Conservation (phyloP, 2,329 filamentous ascomycete genomes). For the Fusarium anthophilum region DNA sequence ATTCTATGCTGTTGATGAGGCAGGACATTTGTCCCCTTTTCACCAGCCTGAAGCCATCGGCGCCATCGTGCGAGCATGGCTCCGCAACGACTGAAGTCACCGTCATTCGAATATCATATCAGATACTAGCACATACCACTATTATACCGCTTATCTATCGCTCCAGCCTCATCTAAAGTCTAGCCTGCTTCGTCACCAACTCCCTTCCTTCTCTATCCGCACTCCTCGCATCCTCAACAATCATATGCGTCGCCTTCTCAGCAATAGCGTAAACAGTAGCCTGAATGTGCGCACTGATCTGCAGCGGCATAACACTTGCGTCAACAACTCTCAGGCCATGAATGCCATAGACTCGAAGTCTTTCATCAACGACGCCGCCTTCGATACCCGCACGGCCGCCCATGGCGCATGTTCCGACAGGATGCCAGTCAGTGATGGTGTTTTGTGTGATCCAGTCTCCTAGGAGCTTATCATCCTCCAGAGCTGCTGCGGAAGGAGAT, state of each 20-base stretch:
- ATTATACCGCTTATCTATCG: not conserved
- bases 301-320: conserved; percentile 45
- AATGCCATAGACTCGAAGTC: conserved; percentile 46
- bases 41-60: conserved; percentile 23
- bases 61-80: conserved; percentile 6
- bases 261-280: conserved; percentile 51
- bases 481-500: conserved; percentile 33
- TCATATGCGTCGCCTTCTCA: conserved; percentile 43
- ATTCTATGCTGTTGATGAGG: conserved; percentile 26
- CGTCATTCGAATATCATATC: accelerated
- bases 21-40: conserved; percentile 13
- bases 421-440: conserved; percentile 52
- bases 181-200: not conserved
- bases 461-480: conserved; percentile 26
- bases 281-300: conserved; percentile 44
- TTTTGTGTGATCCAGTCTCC: conserved; percentile 42
- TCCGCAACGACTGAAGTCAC: not conserved
- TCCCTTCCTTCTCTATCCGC: not conserved
- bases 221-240: conserved; percentile 27
- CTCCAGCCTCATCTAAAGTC: not conserved
- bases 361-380: conserved; percentile 46
- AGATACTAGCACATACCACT: too few species aligned
- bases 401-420: conserved; percentile 50
- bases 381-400: conserved; percentile 43
- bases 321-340: conserved; percentile 42